Evolutionary conservation across 257 asterid species (phyloP), one percentile per base, ranked within the genome.

Genomic region (Nemophila menziesii): DNA sequence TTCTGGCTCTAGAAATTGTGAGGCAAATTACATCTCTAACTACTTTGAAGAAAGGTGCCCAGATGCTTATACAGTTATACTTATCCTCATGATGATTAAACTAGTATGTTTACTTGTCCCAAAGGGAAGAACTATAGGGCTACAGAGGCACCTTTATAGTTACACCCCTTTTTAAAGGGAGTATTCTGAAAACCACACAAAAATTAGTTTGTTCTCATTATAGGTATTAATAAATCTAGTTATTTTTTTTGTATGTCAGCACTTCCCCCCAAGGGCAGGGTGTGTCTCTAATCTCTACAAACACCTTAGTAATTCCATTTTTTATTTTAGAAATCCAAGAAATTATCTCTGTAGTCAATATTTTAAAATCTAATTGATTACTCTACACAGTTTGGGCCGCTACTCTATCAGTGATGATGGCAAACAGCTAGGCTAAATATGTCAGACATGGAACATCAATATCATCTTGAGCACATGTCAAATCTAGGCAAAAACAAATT

Each of bases 401-500:
- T 1, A 54, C 36, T 29, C 2, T 29, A 29, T 13, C 36, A 29
- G 5, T 29, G 36, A 13, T 29, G 4, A 13, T 1, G 79, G 79
- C 2, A 6, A 38, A 0, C 46, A 49, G 8, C 69, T 71, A n/a
- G 61, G 6, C 69, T 71, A 14, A 58, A 71, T 33, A 5, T 29
- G 75, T 22, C 59, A 56, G 9, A 33, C 64, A 0, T 63, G 72
- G 72, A 55, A 42, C 36, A 7, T 70, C 17, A 13, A 29, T 29
- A 24, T 24, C 22, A 39, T 17, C 64, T 65, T 0, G 70, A 4
- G 10, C 10, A n/a, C 34, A 42, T 2, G 69, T 43, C 61, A 68
- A 3, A 72, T 81, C 49, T 81, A 86, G 93, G 82, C 78, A 26
- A 74, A 86, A 8, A 78, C 86, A 10, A 58, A 61, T 51, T 81